Evolutionary conservation across 768 basidiomycete genomes (phyloP), one percentile per base, ranked within the genome.

Genomic region (Dictyophora rubrovolvata): DNA sequence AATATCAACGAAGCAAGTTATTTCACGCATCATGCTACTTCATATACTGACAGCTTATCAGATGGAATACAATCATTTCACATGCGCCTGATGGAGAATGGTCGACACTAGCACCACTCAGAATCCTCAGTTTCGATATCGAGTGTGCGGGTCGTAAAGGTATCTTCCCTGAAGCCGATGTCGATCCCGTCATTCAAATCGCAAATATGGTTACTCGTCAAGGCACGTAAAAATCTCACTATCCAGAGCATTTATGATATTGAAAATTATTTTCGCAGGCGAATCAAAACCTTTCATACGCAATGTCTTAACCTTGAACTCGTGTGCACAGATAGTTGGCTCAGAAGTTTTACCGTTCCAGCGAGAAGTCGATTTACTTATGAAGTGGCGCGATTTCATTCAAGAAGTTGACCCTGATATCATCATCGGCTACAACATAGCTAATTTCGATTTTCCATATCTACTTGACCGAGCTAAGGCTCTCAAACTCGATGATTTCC

Each of bases 191-290:
- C 57, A 98, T 98, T 65, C 96, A 98, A 67, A 98, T 98, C 61
- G 96, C 95, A 1, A 96, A 92, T 70, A 98, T 98, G 96, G 95
- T 98, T 11, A 97, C 94, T 36, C 80, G 89, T 5, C 96, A 99
- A 81, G 94, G 94, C 92, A 56, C n/a, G 73, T 63, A 16, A 2
- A 12, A 48, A 18, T 60, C 36, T 22, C 1, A 46, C 8, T 11
- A 12, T 33, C 47, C 20, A 42, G n/a, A 42, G 42, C 18, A 17
- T 23, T 28, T 53, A 51, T 34, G 7, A 17, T 12, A 21, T 14
- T 16, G 51, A 35, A 42, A n/a, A 42, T 14, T 42, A 12, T 14
- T 37, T 61, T 23, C 47, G 22, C 64, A 95, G 94, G 95, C 64
- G 94, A 97, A 65, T 76, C 75, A 48, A 85, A 91, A 60, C 96